phyloP scores from a whole-genome alignment of 139 green algal species.

The Chlorella sp. region DNA sequence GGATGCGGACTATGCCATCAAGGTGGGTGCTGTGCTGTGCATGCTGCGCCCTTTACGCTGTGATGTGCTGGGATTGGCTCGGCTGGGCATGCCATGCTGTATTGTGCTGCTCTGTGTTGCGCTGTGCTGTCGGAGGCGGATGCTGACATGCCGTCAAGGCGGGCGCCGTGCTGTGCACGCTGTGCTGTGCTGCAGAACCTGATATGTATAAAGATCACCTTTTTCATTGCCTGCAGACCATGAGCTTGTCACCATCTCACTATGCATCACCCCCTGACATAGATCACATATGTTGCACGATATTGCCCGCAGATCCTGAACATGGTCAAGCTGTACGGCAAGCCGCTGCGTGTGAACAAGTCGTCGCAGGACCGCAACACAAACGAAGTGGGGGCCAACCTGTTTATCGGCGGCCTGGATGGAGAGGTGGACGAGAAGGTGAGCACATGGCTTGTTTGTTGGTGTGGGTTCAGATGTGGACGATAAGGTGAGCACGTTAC shows the following conservation, averaged over 20 bases:
- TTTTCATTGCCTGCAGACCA: not conserved
- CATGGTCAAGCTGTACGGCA: slow-evolving; percentile 84
- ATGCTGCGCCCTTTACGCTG: not conserved
- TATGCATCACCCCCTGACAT: no score
- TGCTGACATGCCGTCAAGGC: no score
- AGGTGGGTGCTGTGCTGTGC: slow-evolving; percentile 40
- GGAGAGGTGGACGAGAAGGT: slow-evolving; percentile 98
- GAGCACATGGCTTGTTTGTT: not conserved
- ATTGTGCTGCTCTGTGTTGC: no score
- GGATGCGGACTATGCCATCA: slow-evolving; percentile 97
- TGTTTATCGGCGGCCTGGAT: slow-evolving; percentile 99
- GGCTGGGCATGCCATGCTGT: not conserved
- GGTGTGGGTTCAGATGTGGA: no score
- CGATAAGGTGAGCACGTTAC: no score
- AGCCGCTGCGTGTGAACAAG: slow-evolving; percentile 97
- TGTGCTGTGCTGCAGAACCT: no score
- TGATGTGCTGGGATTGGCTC: no score
- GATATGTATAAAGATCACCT: no score
- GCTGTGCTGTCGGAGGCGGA: no score
- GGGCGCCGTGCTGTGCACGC: no score
- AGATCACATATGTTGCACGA: not conserved
- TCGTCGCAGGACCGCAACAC: slow-evolving; percentile 82
- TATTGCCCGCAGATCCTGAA: slow-evolving; percentile 25
- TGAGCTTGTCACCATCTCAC: no score
- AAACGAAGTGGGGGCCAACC: slow-evolving; percentile 94